Conservation (phyloP, 352 stramenopile genomes). For the Pseudoperonospora humuli region DNA sequence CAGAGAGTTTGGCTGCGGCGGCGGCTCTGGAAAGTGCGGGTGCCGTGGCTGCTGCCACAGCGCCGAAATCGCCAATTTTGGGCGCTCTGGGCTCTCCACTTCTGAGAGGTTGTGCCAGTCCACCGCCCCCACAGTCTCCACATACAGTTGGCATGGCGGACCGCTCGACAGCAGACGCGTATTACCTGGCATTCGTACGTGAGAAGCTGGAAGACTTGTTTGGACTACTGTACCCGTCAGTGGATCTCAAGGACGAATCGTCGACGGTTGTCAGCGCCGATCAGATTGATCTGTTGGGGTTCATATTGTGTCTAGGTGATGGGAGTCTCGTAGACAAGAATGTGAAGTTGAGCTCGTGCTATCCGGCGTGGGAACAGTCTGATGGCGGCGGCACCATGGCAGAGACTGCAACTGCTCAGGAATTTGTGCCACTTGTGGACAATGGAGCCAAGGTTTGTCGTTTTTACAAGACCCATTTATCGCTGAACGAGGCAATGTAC, state of each 20-base stretch:
- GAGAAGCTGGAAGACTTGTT: conserved; percentile 77
- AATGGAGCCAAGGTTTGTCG: conserved; percentile 55
- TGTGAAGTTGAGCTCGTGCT: conserved; percentile 53
- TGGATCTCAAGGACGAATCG: conserved; percentile 42
- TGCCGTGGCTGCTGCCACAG: conserved; percentile 10
- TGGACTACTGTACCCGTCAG: conserved; percentile 52
- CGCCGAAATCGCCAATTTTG: conserved; percentile 21
- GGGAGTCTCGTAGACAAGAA: conserved; percentile 41
- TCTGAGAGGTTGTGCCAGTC: conserved; percentile 47
- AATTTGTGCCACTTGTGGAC: conserved; percentile 27
- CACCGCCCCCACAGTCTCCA: conserved; percentile 55
- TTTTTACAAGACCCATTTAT: conserved; percentile 70
- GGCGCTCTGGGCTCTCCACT: conserved; percentile 38
- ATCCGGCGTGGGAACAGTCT: conserved; percentile 49
- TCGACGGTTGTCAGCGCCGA: conserved; percentile 47
- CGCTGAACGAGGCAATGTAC: conserved; percentile 77
- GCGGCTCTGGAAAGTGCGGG: conserved; percentile 25
- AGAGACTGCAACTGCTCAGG: conserved; percentile 10
- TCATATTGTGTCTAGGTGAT: conserved; percentile 57
- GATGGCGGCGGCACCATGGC: conserved; percentile 7
- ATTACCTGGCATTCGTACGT: conserved; percentile 74
- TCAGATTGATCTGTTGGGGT: conserved; percentile 65
- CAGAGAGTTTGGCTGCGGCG: conserved; percentile 32
- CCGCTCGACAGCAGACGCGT: conserved; percentile 66
- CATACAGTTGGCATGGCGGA: conserved; percentile 75